Evolutionary conservation across 164 flowering plant genomes (phyloP).

Genomic region (Magnolia kwangsiensis): DNA sequence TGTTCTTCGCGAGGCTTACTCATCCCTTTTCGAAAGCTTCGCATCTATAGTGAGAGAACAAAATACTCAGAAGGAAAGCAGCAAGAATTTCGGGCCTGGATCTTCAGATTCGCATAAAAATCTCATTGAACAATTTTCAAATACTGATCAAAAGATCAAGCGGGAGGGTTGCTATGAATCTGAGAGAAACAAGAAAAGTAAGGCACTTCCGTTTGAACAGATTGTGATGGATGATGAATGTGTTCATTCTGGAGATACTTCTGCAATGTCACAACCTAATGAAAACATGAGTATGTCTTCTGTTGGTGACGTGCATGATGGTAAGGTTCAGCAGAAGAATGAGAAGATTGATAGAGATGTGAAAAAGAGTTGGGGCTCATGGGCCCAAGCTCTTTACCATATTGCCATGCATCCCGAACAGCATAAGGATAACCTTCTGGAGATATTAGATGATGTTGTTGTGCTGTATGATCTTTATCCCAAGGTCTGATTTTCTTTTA

Average conservation of each 20-base stretch:
- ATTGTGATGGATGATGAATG: background rate
- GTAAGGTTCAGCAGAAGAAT: constrained; percentile 11
- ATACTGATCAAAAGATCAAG: constrained; percentile 41
- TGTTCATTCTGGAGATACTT: background rate
- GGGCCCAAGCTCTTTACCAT: constrained; percentile 72
- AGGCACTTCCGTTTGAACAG: constrained; percentile 36
- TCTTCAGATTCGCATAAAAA: constrained; percentile 19
- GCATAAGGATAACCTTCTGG: constrained; percentile 52
- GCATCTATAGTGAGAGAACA: constrained; percentile 36
- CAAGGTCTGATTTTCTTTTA: constrained; percentile 38
- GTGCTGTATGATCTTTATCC: constrained; percentile 81
- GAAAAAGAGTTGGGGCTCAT: constrained; percentile 63
- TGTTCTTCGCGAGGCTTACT: constrained; percentile 69
- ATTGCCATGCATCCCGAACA: constrained; percentile 75
- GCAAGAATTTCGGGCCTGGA: constrained; percentile 5
- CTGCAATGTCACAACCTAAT: constrained; percentile 5
- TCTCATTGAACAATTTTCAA: constrained; percentile 14
- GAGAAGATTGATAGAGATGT: constrained; percentile 16
- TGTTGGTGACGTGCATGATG: constrained; percentile 11
- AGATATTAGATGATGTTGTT: constrained; percentile 58
- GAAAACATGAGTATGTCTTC: constrained; percentile 6
- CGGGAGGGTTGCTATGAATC: constrained; percentile 35
- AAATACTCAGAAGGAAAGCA: constrained; percentile 13
- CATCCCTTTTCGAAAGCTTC: constrained; percentile 82
- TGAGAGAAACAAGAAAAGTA: constrained; percentile 59